phyloP scores from a whole-genome alignment of 208 protist genomes.

The Acanthamoeba healyi region DNA sequence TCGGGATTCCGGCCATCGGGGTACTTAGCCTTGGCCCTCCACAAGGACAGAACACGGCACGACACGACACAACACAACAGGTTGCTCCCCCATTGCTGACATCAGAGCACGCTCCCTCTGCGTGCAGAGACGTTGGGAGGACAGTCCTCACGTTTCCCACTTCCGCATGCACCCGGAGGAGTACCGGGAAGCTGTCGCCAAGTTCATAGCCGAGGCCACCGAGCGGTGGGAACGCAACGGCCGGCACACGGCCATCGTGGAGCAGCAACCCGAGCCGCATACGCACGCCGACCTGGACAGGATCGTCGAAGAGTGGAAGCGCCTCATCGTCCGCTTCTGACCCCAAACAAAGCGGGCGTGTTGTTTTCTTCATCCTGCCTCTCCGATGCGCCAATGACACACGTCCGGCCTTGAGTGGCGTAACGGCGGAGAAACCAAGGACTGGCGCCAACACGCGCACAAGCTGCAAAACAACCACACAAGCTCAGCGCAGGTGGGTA shows the following conservation, averaged over 20 bases:
- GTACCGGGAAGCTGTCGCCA: not conserved
- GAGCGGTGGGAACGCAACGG: not conserved
- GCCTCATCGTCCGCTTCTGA: not conserved
- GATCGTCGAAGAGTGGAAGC: not conserved
- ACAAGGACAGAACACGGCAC: too few species aligned
- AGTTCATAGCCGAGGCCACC: not conserved
- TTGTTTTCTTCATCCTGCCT: too few species aligned
- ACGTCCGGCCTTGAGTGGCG: too few species aligned
- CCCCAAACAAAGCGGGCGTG: too few species aligned
- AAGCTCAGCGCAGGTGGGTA: not conserved
- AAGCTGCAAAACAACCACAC: not conserved
- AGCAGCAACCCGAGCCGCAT: not conserved
- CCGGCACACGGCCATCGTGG: not conserved
- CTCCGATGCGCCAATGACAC: too few species aligned
- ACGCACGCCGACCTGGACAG: not conserved
- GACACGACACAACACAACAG: too few species aligned
- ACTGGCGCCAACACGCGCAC: not conserved
- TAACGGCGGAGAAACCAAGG: not conserved
- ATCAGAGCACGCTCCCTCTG: not conserved
- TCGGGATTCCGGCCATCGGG: not conserved
- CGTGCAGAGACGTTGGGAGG: not conserved
- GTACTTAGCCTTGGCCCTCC: not conserved
- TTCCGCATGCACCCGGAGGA: not conserved
- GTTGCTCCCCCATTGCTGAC: too few species aligned
- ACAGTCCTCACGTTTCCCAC: slow-evolving; percentile 5